phyloP scores from a whole-genome alignment of 2,329 filamentous ascomycete species.

The Curvularia eragrostidis region DNA sequence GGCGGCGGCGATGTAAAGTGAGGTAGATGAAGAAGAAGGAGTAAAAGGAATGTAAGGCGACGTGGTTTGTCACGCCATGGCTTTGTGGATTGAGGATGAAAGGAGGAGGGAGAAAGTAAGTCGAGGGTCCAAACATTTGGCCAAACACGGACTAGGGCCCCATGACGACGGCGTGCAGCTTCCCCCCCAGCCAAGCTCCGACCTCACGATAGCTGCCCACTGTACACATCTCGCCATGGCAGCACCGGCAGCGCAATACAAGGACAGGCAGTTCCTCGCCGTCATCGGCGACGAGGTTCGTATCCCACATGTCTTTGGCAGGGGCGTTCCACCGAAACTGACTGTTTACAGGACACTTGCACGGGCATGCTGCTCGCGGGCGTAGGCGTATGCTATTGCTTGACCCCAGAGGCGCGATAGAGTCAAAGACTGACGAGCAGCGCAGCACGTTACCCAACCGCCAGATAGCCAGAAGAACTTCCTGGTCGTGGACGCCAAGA shows the following conservation, averaged over 20 bases:
- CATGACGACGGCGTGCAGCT: constrained; percentile 35
- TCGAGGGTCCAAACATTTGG: constrained; percentile 29
- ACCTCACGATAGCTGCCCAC: constrained; percentile 28
- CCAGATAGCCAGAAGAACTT: constrained; percentile 97
- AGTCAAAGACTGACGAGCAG: constrained; percentile 10
- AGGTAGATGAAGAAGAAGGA: constrained; percentile 1
- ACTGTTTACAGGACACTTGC: constrained; percentile 77
- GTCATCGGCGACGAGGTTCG: constrained; percentile 95
- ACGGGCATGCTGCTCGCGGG: constrained; percentile 94
- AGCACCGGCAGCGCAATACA: constrained; percentile 65
- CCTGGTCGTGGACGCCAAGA: constrained; percentile 93
- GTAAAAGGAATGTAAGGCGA: not conserved
- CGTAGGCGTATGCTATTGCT: constrained; percentile 73
- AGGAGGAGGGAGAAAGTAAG: constrained; percentile 13
- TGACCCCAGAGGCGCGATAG: not conserved
- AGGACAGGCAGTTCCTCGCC: constrained; percentile 92
- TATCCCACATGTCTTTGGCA: not conserved
- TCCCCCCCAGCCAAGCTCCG: constrained; percentile 26
- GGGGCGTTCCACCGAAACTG: constrained; percentile 17
- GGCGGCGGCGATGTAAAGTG: not conserved
- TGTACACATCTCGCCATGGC: constrained; percentile 58
- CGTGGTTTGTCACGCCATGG: constrained; percentile 35
- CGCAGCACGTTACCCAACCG: constrained; percentile 85
- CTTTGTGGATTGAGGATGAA: constrained; percentile 18
- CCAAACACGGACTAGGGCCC: constrained; percentile 31